Evolutionary conservation across 225 moss, liverwort and hornwort genomes (phyloP).

Genomic region (Marchantia paleacea): DNA sequence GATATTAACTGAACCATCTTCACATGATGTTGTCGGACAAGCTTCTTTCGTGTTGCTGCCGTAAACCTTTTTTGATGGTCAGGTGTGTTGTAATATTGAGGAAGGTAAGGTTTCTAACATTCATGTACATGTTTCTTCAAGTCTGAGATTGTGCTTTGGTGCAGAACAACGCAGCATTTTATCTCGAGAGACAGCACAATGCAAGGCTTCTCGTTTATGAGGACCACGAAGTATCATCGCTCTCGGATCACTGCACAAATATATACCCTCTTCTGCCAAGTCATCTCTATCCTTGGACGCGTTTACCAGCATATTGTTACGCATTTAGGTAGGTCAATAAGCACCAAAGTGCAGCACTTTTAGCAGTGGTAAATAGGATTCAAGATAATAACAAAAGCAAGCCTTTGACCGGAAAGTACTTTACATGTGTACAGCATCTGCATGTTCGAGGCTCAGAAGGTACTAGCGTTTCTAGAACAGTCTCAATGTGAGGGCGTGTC

Average conservation of each 20-base stretch:
- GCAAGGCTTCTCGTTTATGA: not conserved
- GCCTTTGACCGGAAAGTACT: not conserved
- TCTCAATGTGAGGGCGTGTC: not conserved
- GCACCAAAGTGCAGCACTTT: not conserved
- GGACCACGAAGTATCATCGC: slow-evolving; percentile 1
- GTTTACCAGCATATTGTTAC: not conserved
- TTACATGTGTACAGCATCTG: not conserved
- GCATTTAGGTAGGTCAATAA: not conserved
- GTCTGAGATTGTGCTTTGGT: not conserved
- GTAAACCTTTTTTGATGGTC: not conserved
- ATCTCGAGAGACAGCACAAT: not conserved
- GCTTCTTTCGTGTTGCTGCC: no score
- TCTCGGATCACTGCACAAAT: not conserved
- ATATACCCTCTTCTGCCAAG: not conserved
- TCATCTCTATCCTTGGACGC: not conserved
- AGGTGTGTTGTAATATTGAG: not conserved
- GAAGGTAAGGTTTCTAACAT: not conserved
- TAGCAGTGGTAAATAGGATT: not conserved
- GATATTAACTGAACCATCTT: not conserved
- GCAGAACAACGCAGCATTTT: slow-evolving; percentile 10
- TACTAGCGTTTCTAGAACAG: not conserved
- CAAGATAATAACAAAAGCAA: slow-evolving; percentile 2
- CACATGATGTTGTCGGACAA: not conserved
- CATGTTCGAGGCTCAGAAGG: not conserved
- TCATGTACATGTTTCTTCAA: not conserved